phyloP scores from a whole-genome alignment of 495 filamentous ascomycete genomes.

The Cetradonia linearis region DNA sequence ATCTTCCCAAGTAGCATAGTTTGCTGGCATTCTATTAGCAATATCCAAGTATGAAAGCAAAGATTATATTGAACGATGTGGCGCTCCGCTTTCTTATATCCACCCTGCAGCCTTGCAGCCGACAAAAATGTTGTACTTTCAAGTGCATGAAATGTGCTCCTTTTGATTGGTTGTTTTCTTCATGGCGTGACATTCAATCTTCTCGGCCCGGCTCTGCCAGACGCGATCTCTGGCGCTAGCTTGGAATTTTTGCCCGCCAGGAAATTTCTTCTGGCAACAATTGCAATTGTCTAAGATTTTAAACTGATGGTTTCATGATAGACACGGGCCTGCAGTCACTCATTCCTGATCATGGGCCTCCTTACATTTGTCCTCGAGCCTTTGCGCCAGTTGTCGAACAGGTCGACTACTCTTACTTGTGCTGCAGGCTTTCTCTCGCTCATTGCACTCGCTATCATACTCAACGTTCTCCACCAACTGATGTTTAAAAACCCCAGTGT shows the following conservation, averaged over 20 bases:
- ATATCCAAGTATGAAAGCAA: not conserved
- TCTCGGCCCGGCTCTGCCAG: not conserved
- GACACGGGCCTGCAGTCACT: not conserved
- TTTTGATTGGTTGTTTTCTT: not conserved
- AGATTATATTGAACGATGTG: not conserved
- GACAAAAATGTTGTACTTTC: not conserved
- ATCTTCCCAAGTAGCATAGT: not conserved
- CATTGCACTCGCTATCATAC: slow-evolving; percentile 43
- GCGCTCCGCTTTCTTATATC: not conserved
- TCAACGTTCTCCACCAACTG: slow-evolving; percentile 60
- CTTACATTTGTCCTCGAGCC: slow-evolving; percentile 13
- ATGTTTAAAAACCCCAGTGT: slow-evolving; percentile 62
- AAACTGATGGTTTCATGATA: not conserved
- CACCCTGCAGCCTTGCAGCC: not conserved
- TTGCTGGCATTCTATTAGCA: not conserved
- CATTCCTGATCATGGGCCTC: slow-evolving; percentile 19
- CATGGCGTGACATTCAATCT: not conserved
- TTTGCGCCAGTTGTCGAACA: slow-evolving; percentile 14
- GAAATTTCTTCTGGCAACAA: not conserved
- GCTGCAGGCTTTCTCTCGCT: slow-evolving; percentile 30
- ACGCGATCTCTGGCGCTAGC: not conserved
- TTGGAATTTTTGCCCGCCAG: slow-evolving; percentile 1
- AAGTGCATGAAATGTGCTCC: not conserved
- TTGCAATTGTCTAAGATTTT: not conserved
- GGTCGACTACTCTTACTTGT: slow-evolving; percentile 30